phyloP scores from a whole-genome alignment of 2,329 filamentous ascomycete genomes.

The Colletotrichum neosansevieriae region DNA sequence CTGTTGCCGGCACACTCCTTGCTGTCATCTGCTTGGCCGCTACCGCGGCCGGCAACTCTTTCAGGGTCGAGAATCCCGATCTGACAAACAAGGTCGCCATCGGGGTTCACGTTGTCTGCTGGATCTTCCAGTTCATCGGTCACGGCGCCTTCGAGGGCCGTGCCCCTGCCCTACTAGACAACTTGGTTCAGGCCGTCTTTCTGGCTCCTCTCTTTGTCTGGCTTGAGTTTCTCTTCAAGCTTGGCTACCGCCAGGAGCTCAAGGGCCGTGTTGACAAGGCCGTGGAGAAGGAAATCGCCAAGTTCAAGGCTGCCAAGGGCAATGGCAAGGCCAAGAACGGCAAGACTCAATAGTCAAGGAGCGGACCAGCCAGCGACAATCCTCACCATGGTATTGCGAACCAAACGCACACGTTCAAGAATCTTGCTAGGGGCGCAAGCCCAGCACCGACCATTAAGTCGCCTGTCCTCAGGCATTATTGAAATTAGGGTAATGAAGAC shows the following conservation, averaged over 20 bases:
- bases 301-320: conserved; percentile 73
- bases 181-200: conserved; percentile 90
- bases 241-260: conserved; percentile 91
- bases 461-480: conserved; percentile 2
- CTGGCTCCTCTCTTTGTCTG: conserved; percentile 97
- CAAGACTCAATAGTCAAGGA: conserved; percentile 60
- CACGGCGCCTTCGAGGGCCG: conserved; percentile 91
- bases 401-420: conserved; percentile 1
- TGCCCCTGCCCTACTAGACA: conserved; percentile 90
- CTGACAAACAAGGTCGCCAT: conserved; percentile 69
- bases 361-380: conserved; percentile 16
- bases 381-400: conserved; percentile 14
- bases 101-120: conserved; percentile 77
- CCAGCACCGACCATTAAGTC: conserved; percentile 8
- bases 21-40: conserved; percentile 81
- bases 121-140: conserved; percentile 91
- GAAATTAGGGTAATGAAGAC: not conserved
- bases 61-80: conserved; percentile 69
- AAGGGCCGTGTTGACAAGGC: conserved; percentile 83
- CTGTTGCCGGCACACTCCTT: conserved; percentile 85
- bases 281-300: conserved; percentile 81
- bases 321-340: conserved; percentile 56
- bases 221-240: conserved; percentile 90
- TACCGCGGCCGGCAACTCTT: conserved; percentile 81
- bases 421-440: not conserved